Base-by-base conservation (phyloP, 2,329 filamentous ascomycete species). In the Pseudocercospora vitis region DNA sequence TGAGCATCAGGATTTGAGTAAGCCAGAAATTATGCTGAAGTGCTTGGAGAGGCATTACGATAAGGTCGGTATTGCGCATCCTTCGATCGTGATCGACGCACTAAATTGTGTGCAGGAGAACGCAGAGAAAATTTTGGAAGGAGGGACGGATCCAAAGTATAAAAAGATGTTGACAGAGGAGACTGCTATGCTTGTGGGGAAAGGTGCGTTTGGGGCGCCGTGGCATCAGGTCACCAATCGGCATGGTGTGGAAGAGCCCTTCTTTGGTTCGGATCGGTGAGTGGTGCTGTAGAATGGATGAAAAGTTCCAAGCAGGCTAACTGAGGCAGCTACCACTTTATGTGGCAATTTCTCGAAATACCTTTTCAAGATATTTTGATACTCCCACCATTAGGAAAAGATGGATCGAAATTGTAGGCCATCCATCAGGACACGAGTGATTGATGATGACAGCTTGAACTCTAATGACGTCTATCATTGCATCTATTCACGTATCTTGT, bases 121-220 rank as follows among this genome's bases (percentile, higher is more conserved):
- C 26, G 53, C 51, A 2, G 8, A 52, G 33, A 70, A 24, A 16
- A 55, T 55, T 23, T 2, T 63, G 2, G 48, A 52, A 14, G 56
- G 31, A 0, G 71, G 66, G 5, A 76, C 75, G 18, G 74, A 58
- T 14, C 48, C 55, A 7, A 52, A 55, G 26, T 63, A 59, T 33
- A 63, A 63, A 55, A 60, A 63, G 44, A 42, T 58, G 50, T 37
- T 63, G 39, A 49, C 32, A 9, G 59, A 63, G 48, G 52, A 63
- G 55, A 63, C 60, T 18, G 57, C 52, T 7, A 57, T 21, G 46
- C 48, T 61, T 37, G 58, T 63, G 12, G 79, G 81, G 31, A 74
- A 73, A 46, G 88, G 88, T 0, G 88, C 88, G 0, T 92, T 88
- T 70, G 89, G 89, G 0, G 82, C 83, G 46, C 89, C 89, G 1